Conservation (phyloP, 2,329 filamentous ascomycete genomes). For the Aspergillus fischeri region DNA sequence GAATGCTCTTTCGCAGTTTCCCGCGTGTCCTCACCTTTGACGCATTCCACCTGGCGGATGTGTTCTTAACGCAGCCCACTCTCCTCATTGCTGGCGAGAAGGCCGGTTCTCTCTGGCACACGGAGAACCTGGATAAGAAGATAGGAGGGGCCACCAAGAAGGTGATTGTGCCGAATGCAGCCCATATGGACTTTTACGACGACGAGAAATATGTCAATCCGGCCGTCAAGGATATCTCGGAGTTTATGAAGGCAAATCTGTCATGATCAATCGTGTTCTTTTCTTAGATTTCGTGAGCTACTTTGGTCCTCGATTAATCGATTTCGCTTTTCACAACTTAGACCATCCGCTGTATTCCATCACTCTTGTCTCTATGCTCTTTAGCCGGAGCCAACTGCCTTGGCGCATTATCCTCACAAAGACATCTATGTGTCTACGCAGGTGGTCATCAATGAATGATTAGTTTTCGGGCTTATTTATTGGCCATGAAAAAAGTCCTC, state of each 20-base stretch:
- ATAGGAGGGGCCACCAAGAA: constrained; percentile 12
- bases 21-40: too few species aligned
- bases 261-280: neutral
- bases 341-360: neutral
- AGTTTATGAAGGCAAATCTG: constrained; percentile 6
- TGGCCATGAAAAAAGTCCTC: neutral
- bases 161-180: constrained; percentile 8
- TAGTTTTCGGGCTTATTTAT: neutral
- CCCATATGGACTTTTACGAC: constrained; percentile 16
- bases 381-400: neutral
- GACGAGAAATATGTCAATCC: constrained; percentile 10
- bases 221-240: constrained; percentile 8
- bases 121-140: constrained; percentile 11
- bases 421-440: neutral
- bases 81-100: neutral
- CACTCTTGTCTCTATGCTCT: neutral
- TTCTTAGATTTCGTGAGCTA: neutral
- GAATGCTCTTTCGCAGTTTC: too few species aligned
- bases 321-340: neutral
- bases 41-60: neutral
- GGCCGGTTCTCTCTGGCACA: constrained; percentile 7
- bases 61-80: neutral
- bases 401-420: too few species aligned
- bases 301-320: too few species aligned
- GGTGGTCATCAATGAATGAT: neutral